phyloP scores from a whole-genome alignment of 345 rosid species.

The Kernera saxatilis region DNA sequence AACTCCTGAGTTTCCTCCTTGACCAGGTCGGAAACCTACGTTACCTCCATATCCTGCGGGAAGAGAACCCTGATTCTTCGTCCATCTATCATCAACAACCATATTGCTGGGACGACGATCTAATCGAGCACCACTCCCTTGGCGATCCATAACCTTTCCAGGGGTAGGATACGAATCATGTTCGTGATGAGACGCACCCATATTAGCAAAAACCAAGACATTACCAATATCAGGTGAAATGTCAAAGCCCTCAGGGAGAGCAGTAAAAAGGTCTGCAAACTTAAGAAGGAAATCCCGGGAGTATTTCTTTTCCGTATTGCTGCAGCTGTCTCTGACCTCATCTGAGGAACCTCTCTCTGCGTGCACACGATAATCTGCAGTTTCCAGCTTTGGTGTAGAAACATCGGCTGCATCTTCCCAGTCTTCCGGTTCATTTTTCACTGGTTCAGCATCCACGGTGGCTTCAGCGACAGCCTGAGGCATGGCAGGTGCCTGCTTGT shows the following conservation, averaged over 20 bases:
- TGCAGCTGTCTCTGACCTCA: constrained; percentile 36
- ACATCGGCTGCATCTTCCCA: constrained; percentile 98
- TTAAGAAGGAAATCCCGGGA: constrained; percentile 91
- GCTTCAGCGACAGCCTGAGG: constrained; percentile 24
- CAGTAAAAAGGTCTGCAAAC: constrained; percentile 60
- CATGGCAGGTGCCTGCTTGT: constrained; percentile 35
- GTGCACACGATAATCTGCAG: constrained; percentile 31
- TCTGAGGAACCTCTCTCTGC: constrained; percentile 27
- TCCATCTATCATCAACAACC: constrained; percentile 69
- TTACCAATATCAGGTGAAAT: constrained; percentile 46
- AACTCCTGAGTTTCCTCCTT: constrained; percentile 73
- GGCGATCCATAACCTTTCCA: constrained; percentile 65
- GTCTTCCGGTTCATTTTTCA: constrained; percentile 78
- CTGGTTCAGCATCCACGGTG: constrained; percentile 32
- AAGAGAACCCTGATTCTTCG: constrained; percentile 41
- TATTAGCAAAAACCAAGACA: constrained; percentile 32
- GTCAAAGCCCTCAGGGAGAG: constrained; percentile 64
- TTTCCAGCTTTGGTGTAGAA: constrained; percentile 71
- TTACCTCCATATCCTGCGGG: constrained; percentile 52
- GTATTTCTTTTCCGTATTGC: constrained; percentile 57
- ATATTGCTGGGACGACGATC: constrained; percentile 70
- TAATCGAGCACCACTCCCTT: constrained; percentile 48
- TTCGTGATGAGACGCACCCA: constrained; percentile 41
- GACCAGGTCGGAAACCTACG: constrained; percentile 56
- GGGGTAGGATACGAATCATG: constrained; percentile 53